Base-by-base conservation (phyloP, 208 protist genomes). In the Borovskyia barvae region DNA sequence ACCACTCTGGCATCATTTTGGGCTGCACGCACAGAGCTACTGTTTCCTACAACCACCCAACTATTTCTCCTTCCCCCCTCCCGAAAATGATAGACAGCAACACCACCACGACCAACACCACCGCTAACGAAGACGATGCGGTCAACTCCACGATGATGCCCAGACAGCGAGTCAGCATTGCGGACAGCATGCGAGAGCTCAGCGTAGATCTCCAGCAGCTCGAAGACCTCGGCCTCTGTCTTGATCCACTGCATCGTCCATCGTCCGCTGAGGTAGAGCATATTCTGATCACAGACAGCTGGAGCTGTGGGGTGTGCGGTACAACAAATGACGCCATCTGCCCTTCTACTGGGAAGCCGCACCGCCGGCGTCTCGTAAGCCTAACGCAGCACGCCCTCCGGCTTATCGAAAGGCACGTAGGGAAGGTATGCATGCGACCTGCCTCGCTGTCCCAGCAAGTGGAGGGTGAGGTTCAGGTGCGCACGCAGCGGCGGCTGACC, bases 281-380 rank as follows among this genome's bases (percentile, higher is more conserved):
- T 25, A 73, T 80, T 15, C 74, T 92, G 36, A 83, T 89, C 50
- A 87, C 82, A 12, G 85, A 92, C 55, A 59, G 66, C 26, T 85
- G 85, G 72, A 66, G 51, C 37, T 92, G 85, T 39, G 65, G 63
- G 19, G 49, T 72, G 37, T 92, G 85, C 61, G 66, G 72, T 29
- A 56, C 36, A 39, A 64, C 82, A 1, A 39, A 61, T 3, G 24
- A 45, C 9, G 19, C 74, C 5, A 70, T 66, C 26, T 92, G 85
- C 68, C 78, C 85, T 3, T 40, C 51, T 6, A 82, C 65, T 2
- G 80, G 77, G 19, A 75, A 66, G 28, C 86, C 86, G 32, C 86
- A 90, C 54, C 72, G 86, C 15, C 66, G 86, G 19, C 74, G 70
- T n/a, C 66, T 93, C 8, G 83, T 93, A 20, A 47, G 47, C 5